A percentile compares a stretch with the other conserved stretches of the same genome.
Evolutionary conservation across 2,329 filamentous ascomycete species (phyloP).

Genomic region (Aspergillus sojae): DNA sequence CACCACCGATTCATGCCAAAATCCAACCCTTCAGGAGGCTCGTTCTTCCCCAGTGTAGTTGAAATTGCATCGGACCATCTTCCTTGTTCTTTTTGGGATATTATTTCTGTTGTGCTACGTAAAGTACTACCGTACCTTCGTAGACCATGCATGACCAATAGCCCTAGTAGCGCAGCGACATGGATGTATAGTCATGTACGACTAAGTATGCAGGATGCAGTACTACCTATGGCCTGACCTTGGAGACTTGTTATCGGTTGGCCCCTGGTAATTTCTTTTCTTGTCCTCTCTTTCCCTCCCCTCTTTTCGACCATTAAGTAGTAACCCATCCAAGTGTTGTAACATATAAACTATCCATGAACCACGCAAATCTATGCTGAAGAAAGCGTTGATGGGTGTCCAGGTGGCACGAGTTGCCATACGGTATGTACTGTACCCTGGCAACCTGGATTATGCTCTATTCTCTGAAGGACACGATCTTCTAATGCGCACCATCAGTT

Average conservation of each 20-base stretch:
- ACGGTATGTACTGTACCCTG: background rate
- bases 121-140: background rate
- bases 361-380: background rate
- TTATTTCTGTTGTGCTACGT: background rate
- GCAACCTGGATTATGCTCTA: background rate
- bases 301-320: background rate
- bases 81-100: background rate
- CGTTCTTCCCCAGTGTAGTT: background rate
- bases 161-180: background rate
- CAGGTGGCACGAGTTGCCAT: background rate
- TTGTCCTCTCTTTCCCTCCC: background rate
- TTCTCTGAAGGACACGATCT: background rate
- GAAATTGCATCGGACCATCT: background rate
- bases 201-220: background rate
- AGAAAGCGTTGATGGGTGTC: background rate
- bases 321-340: background rate
- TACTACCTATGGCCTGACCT: background rate
- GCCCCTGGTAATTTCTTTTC: background rate
- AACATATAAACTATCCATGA: background rate
- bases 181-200: background rate
- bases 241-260: background rate
- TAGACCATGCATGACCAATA: background rate
- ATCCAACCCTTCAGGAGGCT: background rate
- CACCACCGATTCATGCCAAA: too few species aligned
- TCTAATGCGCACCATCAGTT: background rate